A percentile compares a stretch with the other conserved stretches of the same genome.
Evolutionary conservation across 78 protist species (phyloP).

Genomic region (Diacronema lutheri): DNA sequence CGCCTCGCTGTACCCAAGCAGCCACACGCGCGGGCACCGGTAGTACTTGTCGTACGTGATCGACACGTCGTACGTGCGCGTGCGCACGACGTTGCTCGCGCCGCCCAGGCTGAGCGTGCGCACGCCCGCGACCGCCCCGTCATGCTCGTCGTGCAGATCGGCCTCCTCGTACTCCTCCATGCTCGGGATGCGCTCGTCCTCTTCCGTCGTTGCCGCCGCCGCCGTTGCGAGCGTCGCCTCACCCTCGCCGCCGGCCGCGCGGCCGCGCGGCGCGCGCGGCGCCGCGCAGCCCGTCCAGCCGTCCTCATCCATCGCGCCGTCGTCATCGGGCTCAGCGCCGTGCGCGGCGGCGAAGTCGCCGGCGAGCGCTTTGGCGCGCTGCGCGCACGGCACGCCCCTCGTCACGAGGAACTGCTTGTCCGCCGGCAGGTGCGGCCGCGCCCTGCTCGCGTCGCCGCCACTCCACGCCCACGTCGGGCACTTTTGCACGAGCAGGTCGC

Average conservation of each 20-base stretch:
- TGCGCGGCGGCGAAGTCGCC: background rate
- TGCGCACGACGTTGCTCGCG: background rate
- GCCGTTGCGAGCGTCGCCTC: background rate
- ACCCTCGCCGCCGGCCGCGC: background rate
- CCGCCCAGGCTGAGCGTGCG: too few species aligned
- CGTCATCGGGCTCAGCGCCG: background rate
- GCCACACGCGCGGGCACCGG: slow-evolving; percentile 87
- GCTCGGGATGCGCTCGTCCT: slow-evolving; percentile 69
- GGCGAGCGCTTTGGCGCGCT: slow-evolving; percentile 26
- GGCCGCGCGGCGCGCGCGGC: too few species aligned
- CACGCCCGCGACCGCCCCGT: background rate
- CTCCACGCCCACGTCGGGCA: slow-evolving; percentile 94
- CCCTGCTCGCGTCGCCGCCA: slow-evolving; percentile 1
- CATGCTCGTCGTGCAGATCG: slow-evolving; percentile 59
- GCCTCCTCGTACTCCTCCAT: slow-evolving; percentile 75
- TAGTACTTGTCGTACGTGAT: slow-evolving; percentile 93
- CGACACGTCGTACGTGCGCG: slow-evolving; percentile 33
- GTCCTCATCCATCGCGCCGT: slow-evolving; percentile 30
- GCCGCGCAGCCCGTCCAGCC: background rate
- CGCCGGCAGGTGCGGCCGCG: slow-evolving; percentile 70
- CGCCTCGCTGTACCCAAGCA: slow-evolving; percentile 86
- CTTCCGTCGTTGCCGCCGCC: background rate
- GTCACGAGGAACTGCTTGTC: slow-evolving; percentile 87
- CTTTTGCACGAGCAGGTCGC: slow-evolving; percentile 84
- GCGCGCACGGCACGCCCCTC: slow-evolving; percentile 49